phyloP scores from a whole-genome alignment of 179 eudicot species.

The Silene vulgaris region DNA sequence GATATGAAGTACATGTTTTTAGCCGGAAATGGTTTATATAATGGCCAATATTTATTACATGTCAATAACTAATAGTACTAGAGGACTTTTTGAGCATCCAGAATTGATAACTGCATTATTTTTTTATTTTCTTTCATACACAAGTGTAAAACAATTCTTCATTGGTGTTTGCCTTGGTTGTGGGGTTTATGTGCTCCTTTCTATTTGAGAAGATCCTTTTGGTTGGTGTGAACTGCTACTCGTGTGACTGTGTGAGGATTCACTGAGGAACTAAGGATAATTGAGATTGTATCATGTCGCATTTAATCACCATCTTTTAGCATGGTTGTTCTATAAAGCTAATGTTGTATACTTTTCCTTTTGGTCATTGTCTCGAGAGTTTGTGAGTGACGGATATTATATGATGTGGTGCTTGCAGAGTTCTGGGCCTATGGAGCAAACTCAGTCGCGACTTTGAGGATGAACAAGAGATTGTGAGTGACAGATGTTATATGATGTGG shows the following conservation, averaged over 20 bases:
- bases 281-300: neutral
- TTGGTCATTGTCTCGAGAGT: neutral
- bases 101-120: neutral
- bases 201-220: neutral
- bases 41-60: neutral
- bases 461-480: constrained; percentile 2
- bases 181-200: no score
- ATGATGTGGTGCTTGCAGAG: constrained; percentile 25
- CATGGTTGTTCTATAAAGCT: neutral
- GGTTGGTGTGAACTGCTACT: neutral
- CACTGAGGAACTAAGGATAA: neutral
- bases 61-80: neutral
- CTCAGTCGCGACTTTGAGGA: constrained; percentile 32
- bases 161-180: neutral
- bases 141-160: neutral
- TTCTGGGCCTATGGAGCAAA: constrained; percentile 28
- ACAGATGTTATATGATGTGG: neutral
- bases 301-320: neutral
- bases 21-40: neutral
- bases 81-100: neutral
- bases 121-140: neutral
- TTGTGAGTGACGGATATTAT: neutral
- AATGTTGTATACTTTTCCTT: neutral
- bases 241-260: neutral
- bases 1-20: neutral